A percentile compares a stretch with the other conserved stretches of the same genome.
Evolutionary conservation across 2,329 filamentous ascomycete species (phyloP).

Genomic region (Huntiella savannae): DNA sequence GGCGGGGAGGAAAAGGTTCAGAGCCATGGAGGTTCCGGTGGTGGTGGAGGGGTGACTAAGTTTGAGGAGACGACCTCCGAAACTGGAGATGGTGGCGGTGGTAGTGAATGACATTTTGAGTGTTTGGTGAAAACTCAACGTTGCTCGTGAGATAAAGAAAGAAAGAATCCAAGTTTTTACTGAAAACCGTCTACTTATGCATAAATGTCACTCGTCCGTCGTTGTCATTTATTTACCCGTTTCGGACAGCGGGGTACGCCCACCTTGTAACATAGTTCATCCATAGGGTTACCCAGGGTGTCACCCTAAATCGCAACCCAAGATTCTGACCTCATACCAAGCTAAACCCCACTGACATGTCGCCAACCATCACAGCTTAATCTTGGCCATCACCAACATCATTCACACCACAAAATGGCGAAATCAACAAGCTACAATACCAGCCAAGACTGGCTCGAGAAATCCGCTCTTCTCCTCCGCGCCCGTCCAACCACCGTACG

Average conservation of each 20-base stretch:
- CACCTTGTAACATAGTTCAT: too few species aligned
- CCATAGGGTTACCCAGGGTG: too few species aligned
- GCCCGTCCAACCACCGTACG: slow-evolving; percentile 69
- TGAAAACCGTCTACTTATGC: too few species aligned
- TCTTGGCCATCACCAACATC: neutral
- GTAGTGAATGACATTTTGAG: slow-evolving; percentile 43
- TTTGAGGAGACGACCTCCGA: slow-evolving; percentile 89
- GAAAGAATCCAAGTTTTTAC: too few species aligned
- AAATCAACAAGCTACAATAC: slow-evolving; percentile 52
- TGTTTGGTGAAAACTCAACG: neutral
- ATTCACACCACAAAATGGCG: slow-evolving; percentile 7
- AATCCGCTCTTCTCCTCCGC: slow-evolving; percentile 69
- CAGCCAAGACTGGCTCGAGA: slow-evolving; percentile 77
- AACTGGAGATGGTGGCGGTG: slow-evolving; percentile 73
- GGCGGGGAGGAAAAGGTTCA: slow-evolving; percentile 81
- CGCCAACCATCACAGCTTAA: neutral
- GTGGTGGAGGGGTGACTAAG: slow-evolving; percentile 64
- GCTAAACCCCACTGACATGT: neutral
- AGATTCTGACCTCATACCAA: too few species aligned
- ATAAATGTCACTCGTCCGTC: too few species aligned
- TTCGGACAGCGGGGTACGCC: too few species aligned
- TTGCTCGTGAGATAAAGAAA: too few species aligned
- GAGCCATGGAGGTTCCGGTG: slow-evolving; percentile 73
- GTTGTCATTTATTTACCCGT: too few species aligned
- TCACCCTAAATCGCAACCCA: too few species aligned